Conservation (phyloP, 2,329 filamentous ascomycete species). For the Cladosporium phlei region DNA sequence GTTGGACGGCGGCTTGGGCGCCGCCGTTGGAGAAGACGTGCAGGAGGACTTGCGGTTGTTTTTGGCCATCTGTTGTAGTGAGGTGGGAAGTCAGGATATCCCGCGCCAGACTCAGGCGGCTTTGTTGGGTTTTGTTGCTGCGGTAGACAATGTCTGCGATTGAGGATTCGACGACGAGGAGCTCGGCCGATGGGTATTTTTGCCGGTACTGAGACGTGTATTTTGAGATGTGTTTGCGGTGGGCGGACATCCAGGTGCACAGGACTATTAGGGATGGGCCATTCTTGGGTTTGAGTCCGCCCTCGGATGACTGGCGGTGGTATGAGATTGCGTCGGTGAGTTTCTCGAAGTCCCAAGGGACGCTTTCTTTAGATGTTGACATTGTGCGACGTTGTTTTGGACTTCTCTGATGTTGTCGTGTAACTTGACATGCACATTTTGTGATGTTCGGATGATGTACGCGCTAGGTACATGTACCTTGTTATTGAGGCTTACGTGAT, state of each 20-base stretch:
- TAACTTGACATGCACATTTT: too few species aligned
- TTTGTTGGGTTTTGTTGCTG: conserved; percentile 10
- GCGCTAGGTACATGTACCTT: too few species aligned
- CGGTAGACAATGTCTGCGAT: conserved; percentile 21
- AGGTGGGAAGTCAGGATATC: conserved; percentile 17
- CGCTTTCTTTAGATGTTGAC: too few species aligned
- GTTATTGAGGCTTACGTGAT: too few species aligned
- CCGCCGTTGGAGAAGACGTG: conserved; percentile 35
- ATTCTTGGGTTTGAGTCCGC: not conserved
- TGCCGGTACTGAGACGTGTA: conserved; percentile 28
- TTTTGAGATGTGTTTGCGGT: conserved; percentile 29
- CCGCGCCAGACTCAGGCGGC: conserved; percentile 16
- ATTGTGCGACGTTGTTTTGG: too few species aligned
- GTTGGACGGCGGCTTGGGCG: conserved; percentile 22
- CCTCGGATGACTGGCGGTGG: not conserved
- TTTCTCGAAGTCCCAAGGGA: not conserved
- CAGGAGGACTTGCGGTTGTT: conserved; percentile 20
- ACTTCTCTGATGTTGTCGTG: too few species aligned
- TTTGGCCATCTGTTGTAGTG: not conserved
- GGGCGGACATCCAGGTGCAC: conserved; percentile 31
- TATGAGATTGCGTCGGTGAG: not conserved
- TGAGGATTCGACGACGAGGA: conserved; percentile 28
- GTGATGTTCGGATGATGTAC: too few species aligned
- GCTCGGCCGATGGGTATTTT: conserved; percentile 24
- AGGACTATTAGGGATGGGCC: conserved; percentile 33